phyloP scores from a whole-genome alignment of 176 grass and related monocot species.

The Cocos nucifera region DNA sequence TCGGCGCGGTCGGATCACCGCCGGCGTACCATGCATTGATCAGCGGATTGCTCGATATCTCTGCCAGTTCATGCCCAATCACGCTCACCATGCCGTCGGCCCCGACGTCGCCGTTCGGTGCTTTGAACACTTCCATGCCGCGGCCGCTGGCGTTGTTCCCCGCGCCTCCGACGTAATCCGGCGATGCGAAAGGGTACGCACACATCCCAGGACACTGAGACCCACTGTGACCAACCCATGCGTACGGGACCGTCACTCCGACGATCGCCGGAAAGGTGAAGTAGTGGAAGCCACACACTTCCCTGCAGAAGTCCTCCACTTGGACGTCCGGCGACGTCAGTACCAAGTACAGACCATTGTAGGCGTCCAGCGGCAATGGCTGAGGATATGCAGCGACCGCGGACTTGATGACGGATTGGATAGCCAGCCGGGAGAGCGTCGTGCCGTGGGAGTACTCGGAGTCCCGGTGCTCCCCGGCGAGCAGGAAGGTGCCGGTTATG shows the following conservation, averaged over 20 bases:
- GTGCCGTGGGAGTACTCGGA: conserved; percentile 51
- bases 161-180: conserved; percentile 20
- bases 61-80: conserved; percentile 68
- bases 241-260: conserved; percentile 69
- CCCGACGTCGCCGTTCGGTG: conserved; percentile 66
- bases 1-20: conserved; percentile 62
- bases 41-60: conserved; percentile 61
- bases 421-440: conserved; percentile 41
- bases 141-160: background rate
- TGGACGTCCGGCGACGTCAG: conserved; percentile 69
- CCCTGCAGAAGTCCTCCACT: conserved; percentile 78
- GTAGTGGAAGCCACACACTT: conserved; percentile 84
- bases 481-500: conserved; percentile 36
- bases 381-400: conserved; percentile 35
- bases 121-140: conserved; percentile 25
- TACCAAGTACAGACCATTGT: conserved; percentile 71
- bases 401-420: conserved; percentile 65
- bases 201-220: conserved; percentile 69
- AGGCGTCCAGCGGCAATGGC: conserved; percentile 52
- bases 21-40: conserved; percentile 88
- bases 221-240: conserved; percentile 79
- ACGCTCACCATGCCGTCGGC: conserved; percentile 80
- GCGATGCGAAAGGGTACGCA: conserved; percentile 64
- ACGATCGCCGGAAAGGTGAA: conserved; percentile 69
- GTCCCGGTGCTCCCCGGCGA: conserved; percentile 57